Evolutionary conservation across 768 basidiomycete genomes (phyloP).

Genomic region (Trametopsis cervina): DNA sequence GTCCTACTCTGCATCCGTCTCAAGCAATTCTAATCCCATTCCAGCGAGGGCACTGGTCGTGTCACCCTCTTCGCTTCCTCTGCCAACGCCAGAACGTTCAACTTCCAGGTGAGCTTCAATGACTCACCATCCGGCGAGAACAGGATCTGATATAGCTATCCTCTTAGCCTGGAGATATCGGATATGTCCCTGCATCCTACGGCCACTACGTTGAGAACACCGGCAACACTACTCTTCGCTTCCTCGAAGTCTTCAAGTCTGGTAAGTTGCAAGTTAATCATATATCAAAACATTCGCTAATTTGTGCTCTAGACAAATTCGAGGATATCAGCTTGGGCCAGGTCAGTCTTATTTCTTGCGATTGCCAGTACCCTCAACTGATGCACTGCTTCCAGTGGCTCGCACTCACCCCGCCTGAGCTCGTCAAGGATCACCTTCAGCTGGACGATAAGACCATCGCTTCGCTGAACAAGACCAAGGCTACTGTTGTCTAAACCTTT

Average conservation of each 20-base stretch:
- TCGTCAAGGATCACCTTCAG: constrained; percentile 55
- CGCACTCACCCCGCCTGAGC: constrained; percentile 46
- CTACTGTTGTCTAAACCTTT: constrained; percentile 26
- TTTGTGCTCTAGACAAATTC: constrained; percentile 18
- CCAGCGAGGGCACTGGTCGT: constrained; percentile 45
- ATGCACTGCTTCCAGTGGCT: constrained; percentile 38
- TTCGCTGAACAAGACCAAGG: constrained; percentile 44
- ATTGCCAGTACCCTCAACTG: background rate
- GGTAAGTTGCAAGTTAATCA: constrained; percentile 11
- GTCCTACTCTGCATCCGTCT: background rate
- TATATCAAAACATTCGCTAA: background rate
- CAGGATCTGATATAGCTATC: background rate
- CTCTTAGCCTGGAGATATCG: constrained; percentile 48
- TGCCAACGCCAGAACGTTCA: constrained; percentile 49
- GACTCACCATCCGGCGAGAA: background rate
- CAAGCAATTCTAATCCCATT: constrained; percentile 1
- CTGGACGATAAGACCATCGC: constrained; percentile 45
- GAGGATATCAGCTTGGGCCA: constrained; percentile 26
- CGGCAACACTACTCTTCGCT: constrained; percentile 31
- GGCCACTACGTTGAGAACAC: constrained; percentile 41
- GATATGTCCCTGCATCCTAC: constrained; percentile 52
- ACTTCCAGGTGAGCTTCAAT: constrained; percentile 38
- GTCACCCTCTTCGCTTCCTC: constrained; percentile 50
- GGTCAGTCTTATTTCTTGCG: constrained; percentile 9
- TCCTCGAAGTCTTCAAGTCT: constrained; percentile 34